Evolutionary conservation across 148 eudicot genomes (phyloP).

Genomic region (Amaranthus cruentus): DNA sequence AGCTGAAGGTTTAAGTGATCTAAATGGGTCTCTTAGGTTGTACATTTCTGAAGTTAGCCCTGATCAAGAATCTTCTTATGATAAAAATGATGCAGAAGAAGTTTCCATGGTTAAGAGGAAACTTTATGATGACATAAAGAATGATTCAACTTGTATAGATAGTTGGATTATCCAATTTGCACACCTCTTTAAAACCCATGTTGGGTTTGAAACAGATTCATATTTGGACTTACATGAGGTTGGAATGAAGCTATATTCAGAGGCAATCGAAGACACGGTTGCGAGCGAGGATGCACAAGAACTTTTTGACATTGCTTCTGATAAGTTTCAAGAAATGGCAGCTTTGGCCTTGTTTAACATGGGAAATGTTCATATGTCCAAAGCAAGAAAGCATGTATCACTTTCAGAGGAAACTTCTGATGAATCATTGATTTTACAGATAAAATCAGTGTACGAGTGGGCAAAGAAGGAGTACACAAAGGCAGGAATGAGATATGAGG

Average conservation of each 20-base stretch:
- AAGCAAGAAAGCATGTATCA: conserved; percentile 61
- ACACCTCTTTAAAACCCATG: conserved; percentile 77
- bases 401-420: conserved; percentile 50
- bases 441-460: conserved; percentile 72
- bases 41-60: conserved; percentile 75
- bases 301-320: conserved; percentile 77
- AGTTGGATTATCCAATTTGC: conserved; percentile 92
- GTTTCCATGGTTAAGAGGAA: conserved; percentile 1
- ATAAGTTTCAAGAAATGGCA: conserved; percentile 88
- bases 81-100: conserved; percentile 29
- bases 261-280: conserved; percentile 84
- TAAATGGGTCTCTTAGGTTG: conserved; percentile 62
- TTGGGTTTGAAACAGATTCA: conserved; percentile 88
- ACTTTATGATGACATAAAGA: conserved; percentile 11
- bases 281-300: conserved; percentile 80
- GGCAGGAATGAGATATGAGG: conserved; percentile 68
- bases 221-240: conserved; percentile 82
- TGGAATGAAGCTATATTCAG: conserved; percentile 85
- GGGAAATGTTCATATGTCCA: conserved; percentile 96
- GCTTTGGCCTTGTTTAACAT: conserved; percentile 92
- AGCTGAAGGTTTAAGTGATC: conserved; percentile 60
- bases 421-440: conserved; percentile 41
- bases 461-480: conserved; percentile 60
- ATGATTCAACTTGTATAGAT: conserved; percentile 49
- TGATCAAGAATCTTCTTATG: conserved; percentile 77